Evolutionary conservation across 139 green algal species (phyloP).

Genomic region (Coelastrella sp.): DNA sequence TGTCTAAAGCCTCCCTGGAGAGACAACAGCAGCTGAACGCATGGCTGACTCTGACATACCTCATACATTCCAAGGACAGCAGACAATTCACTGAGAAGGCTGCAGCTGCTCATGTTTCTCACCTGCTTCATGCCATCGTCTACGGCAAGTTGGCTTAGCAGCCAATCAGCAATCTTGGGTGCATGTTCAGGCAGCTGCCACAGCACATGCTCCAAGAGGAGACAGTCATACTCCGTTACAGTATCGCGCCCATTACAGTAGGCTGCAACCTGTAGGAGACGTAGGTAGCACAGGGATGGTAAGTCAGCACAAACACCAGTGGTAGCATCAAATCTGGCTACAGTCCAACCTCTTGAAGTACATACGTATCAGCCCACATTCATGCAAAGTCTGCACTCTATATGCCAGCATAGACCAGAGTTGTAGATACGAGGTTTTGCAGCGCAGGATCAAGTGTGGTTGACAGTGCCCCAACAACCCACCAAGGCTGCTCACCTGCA

Average conservation of each 20-base stretch:
- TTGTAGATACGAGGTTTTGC: too few relatives aligned
- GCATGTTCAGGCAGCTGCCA: conserved; percentile 85
- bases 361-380: too few relatives aligned
- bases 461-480: too few relatives aligned
- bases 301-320: neutral
- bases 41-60: neutral
- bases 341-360: too few relatives aligned
- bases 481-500: conserved; percentile 86
- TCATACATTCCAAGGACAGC: too few relatives aligned
- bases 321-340: too few relatives aligned
- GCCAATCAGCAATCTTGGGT: conserved; percentile 83
- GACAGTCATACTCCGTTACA: conserved; percentile 83
- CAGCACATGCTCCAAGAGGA: conserved; percentile 93
- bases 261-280: conserved; percentile 71
- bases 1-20: too few relatives aligned
- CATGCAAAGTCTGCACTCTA: too few relatives aligned
- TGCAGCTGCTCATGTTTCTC: conserved; percentile 1
- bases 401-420: too few relatives aligned
- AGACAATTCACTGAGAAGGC: neutral
- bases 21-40: too few relatives aligned
- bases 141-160: conserved; percentile 77
- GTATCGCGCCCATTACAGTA: conserved; percentile 79
- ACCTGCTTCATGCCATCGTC: conserved; percentile 84
- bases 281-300: neutral
- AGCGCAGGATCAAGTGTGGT: too few relatives aligned